Conservation (phyloP, 2,329 filamentous ascomycete species). For the Byssochlamys sp. region DNA sequence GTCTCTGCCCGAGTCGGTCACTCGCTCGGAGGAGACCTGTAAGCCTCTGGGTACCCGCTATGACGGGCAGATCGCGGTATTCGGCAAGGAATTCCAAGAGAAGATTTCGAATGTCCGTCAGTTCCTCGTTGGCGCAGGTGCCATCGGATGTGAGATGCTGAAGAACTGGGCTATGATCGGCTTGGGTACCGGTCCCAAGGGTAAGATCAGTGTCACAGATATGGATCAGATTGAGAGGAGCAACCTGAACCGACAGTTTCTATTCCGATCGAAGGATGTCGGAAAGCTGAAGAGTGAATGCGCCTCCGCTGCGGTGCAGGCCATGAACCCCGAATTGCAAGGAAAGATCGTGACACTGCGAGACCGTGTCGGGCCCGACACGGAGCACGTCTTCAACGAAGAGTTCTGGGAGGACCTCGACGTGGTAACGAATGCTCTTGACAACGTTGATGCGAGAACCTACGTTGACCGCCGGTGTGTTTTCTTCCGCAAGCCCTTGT, state of each 20-base stretch:
- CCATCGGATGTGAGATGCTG: constrained; percentile 96
- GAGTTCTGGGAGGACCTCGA: constrained; percentile 80
- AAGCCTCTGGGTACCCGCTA: constrained; percentile 77
- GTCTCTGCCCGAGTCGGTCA: constrained; percentile 66
- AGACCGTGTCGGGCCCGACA: constrained; percentile 83
- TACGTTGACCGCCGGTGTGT: constrained; percentile 95
- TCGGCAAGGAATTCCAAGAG: constrained; percentile 85
- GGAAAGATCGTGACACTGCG: constrained; percentile 78
- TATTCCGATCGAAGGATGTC: constrained; percentile 89
- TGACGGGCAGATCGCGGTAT: constrained; percentile 93
- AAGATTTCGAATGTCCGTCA: constrained; percentile 84
- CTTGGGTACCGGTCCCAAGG: constrained; percentile 74
- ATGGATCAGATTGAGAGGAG: constrained; percentile 99
- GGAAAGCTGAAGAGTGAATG: constrained; percentile 94
- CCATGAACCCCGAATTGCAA: constrained; percentile 86
- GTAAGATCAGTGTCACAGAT: constrained; percentile 85
- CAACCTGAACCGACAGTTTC: constrained; percentile 92
- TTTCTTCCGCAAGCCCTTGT: constrained; percentile 92
- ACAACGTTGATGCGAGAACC: constrained; percentile 93
- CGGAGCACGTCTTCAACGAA: constrained; percentile 89
- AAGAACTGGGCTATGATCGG: constrained; percentile 99
- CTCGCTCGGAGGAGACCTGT: constrained; percentile 77
- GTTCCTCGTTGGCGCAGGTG: constrained; percentile 90
- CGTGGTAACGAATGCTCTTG: constrained; percentile 89
- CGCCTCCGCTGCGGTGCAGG: constrained; percentile 77